These are phyloP conservation scores for Sphaerulina vaccinii DNA, from an alignment of 2,329 filamentous ascomycete species.

Conservation along the genomic window DNA sequence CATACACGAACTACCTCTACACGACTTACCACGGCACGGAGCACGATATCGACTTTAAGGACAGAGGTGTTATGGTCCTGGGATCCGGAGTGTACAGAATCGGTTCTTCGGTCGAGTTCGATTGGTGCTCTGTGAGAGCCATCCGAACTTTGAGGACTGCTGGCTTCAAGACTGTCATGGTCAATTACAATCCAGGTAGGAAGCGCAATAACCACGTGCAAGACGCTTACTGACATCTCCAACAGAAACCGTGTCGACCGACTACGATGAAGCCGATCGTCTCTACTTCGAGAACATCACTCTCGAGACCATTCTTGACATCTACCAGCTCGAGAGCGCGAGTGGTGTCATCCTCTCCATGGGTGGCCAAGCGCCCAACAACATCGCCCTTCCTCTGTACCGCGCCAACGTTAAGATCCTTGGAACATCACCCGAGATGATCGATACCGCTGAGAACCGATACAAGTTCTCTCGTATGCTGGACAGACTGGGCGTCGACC, in stretches of 20 bases:
- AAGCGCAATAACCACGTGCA: no score
- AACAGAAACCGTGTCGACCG: constrained; percentile 73
- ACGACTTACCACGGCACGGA: constrained; percentile 90
- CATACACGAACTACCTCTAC: constrained; percentile 93
- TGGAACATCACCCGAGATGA: constrained; percentile 97
- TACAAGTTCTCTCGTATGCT: constrained; percentile 99
- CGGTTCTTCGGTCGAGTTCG: constrained; percentile 96
- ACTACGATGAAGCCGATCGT: constrained; percentile 91
- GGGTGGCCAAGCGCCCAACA: constrained; percentile 97
- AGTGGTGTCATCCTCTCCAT: constrained; percentile 88
- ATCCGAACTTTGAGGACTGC: constrained; percentile 84
- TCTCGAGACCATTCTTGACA: constrained; percentile 76
- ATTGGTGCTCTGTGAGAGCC: constrained; percentile 96
- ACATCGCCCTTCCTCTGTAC: constrained; percentile 87
- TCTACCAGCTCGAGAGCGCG: constrained; percentile 79
- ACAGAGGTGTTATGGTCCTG: constrained; percentile 93
- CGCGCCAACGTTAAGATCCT: constrained; percentile 88
- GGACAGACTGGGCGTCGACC: constrained; percentile 89
- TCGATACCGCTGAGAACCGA: constrained; percentile 93
- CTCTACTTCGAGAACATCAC: constrained; percentile 84
- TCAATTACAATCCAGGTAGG: constrained; percentile 65
- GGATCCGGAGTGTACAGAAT: constrained; percentile 97
- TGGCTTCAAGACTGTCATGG: constrained; percentile 72
- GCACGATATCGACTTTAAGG: constrained; percentile 79
- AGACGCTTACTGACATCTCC: no score